Conservation (phyloP, 352 stramenopile genomes). For the Globisporangium heterothallicum region DNA sequence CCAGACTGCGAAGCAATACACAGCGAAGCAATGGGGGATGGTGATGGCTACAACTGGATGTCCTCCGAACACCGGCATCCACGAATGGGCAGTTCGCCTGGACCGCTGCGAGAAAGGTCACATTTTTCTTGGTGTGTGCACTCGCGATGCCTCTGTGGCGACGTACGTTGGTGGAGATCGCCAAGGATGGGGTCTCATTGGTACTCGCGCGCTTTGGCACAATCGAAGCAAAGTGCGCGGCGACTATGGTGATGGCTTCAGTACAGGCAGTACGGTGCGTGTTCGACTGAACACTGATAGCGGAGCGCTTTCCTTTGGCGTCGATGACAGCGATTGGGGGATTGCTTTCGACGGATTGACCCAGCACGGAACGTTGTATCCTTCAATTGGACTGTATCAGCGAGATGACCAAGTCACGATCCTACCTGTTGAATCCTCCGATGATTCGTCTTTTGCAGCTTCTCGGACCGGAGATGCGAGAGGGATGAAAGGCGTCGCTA, state of each 20-base stretch:
- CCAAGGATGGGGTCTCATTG: slow-evolving; percentile 86
- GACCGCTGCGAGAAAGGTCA: slow-evolving; percentile 88
- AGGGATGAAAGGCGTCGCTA: slow-evolving; percentile 29
- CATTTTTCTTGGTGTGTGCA: slow-evolving; percentile 87
- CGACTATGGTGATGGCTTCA: slow-evolving; percentile 87
- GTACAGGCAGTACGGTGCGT: slow-evolving; percentile 76
- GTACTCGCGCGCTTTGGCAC: slow-evolving; percentile 85
- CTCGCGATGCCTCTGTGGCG: slow-evolving; percentile 76
- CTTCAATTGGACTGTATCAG: slow-evolving; percentile 85
- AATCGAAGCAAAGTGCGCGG: slow-evolving; percentile 86
- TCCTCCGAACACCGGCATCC: slow-evolving; percentile 76
- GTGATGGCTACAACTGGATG: slow-evolving; percentile 84
- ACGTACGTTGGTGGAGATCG: slow-evolving; percentile 87
- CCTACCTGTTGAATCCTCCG: slow-evolving; percentile 47
- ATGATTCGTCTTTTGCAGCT: slow-evolving; percentile 23
- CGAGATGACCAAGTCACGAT: slow-evolving; percentile 87
- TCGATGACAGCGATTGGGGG: slow-evolving; percentile 85
- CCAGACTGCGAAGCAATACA: slow-evolving; percentile 85
- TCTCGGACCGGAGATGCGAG: slow-evolving; percentile 20
- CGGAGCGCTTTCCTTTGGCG: slow-evolving; percentile 80
- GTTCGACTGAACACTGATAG: slow-evolving; percentile 85
- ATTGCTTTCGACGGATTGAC: slow-evolving; percentile 86
- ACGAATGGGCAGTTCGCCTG: slow-evolving; percentile 84
- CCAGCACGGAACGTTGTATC: slow-evolving; percentile 84
- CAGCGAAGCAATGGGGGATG: slow-evolving; percentile 89